Percentiles rank a stretch among this genome's conserved stretches.
phyloP scores from a whole-genome alignment of 78 protist species.

The Acrasis kona region DNA sequence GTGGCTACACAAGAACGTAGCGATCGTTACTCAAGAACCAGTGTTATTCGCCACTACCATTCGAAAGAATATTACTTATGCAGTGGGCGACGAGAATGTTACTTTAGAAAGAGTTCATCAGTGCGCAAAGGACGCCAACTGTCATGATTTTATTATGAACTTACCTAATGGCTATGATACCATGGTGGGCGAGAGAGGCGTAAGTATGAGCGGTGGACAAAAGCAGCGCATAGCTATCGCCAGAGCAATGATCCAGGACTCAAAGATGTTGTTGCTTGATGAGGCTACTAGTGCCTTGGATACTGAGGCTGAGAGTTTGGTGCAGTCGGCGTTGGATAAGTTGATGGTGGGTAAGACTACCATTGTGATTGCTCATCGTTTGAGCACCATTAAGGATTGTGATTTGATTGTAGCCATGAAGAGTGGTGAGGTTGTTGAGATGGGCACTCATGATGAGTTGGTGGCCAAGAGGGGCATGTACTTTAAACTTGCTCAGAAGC shows the following conservation, averaged over 20 bases:
- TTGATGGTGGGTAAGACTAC: constrained; percentile 63
- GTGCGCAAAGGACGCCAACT: constrained; percentile 62
- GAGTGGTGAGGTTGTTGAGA: constrained; percentile 67
- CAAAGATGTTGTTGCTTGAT: constrained; percentile 81
- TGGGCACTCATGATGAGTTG: constrained; percentile 62
- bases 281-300: constrained; percentile 95
- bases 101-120: constrained; percentile 25
- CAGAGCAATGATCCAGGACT: constrained; percentile 66
- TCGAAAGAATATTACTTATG: constrained; percentile 58
- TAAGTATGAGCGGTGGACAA: constrained; percentile 79
- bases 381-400: constrained; percentile 75
- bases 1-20: constrained; percentile 39
- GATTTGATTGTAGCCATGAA: constrained; percentile 60
- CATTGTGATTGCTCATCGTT: constrained; percentile 90
- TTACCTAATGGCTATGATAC: constrained; percentile 83
- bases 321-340: constrained; percentile 71
- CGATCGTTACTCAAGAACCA: constrained; percentile 76
- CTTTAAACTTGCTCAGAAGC: too few species aligned
- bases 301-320: constrained; percentile 63
- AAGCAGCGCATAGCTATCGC: constrained; percentile 83
- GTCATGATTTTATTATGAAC: constrained; percentile 32
- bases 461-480: too few species aligned
- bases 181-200: constrained; percentile 86
- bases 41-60: constrained; percentile 84
- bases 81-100: background rate